These are phyloP conservation scores for Phallus indusiatus DNA, from an alignment of 768 basidiomycete species.

Conservation along the genomic window DNA sequence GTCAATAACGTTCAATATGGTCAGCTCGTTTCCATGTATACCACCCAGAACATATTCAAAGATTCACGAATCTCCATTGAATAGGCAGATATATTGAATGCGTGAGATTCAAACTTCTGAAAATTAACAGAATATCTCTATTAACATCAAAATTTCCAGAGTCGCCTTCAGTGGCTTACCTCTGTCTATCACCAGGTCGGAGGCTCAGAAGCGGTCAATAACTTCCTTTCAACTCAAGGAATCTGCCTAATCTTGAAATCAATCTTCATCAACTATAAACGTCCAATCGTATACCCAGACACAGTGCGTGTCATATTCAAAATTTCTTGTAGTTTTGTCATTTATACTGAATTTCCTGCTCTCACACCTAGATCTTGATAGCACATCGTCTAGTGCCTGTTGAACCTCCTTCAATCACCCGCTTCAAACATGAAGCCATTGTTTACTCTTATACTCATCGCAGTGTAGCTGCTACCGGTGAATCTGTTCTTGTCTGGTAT, in stretches of 20 bases:
- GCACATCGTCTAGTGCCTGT: conserved; percentile 45
- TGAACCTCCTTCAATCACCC: conserved; percentile 21
- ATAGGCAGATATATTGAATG: conserved; percentile 66
- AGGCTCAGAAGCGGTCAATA: conserved; percentile 42
- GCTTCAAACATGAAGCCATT: conserved; percentile 42
- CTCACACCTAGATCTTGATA: conserved; percentile 45
- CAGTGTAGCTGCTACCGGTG: conserved; percentile 54
- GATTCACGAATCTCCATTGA: neutral
- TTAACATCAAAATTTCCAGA: conserved; percentile 26
- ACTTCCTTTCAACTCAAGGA: conserved; percentile 54
- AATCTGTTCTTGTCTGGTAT: conserved; percentile 57
- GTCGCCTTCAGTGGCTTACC: conserved; percentile 60
- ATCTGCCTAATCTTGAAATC: conserved; percentile 70
- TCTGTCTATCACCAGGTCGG: conserved; percentile 50
- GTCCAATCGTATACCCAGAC: conserved; percentile 70
- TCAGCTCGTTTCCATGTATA: conserved; percentile 23
- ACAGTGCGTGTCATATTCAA: conserved; percentile 38
- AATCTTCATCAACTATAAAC: conserved; percentile 53
- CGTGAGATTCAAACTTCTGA: conserved; percentile 26
- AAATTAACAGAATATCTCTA: neutral
- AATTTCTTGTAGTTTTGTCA: neutral
- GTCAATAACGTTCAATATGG: conserved; percentile 73
- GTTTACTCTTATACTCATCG: conserved; percentile 60
- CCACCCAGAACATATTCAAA: neutral
- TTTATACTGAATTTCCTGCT: neutral